These are phyloP conservation scores for Candida corydali DNA, from an alignment of 805 yeast genomes.

Conservation along the genomic window DNA sequence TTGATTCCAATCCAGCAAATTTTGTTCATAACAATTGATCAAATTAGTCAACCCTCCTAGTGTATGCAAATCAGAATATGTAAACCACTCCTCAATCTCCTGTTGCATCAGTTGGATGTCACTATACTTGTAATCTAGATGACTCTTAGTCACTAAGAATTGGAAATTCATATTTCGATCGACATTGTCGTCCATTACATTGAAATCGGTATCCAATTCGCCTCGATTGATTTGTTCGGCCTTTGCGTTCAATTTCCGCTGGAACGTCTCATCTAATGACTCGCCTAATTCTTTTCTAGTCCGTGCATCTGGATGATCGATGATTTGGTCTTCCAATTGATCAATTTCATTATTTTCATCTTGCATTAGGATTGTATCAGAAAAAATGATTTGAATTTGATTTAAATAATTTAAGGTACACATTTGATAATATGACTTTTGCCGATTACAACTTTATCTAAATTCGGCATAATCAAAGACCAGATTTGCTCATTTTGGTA, in stretches of 20 bases:
- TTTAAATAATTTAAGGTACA: no score
- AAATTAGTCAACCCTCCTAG: slow-evolving; percentile 17
- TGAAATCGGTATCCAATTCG: background rate
- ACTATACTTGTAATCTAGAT: slow-evolving; percentile 24
- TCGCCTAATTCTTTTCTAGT: slow-evolving; percentile 26
- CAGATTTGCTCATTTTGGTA: no score
- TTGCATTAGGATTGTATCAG: slow-evolving; percentile 13
- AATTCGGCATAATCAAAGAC: no score
- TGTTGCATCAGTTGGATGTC: slow-evolving; percentile 23
- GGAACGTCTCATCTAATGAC: slow-evolving; percentile 38
- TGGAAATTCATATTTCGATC: slow-evolving; percentile 13
- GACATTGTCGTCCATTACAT: background rate
- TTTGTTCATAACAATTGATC: slow-evolving; percentile 7
- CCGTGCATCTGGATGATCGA: slow-evolving; percentile 38
- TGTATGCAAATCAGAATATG: slow-evolving; percentile 23
- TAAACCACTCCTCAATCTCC: slow-evolving; percentile 39
- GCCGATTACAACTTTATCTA: no score
- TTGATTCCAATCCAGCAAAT: background rate
- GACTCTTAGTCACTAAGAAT: slow-evolving; percentile 28
- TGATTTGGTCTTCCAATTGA: slow-evolving; percentile 43
- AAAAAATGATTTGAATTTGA: no score
- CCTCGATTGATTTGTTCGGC: slow-evolving; percentile 31
- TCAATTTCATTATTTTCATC: slow-evolving; percentile 35
- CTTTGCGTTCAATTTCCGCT: slow-evolving; percentile 36
- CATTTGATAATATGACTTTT: no score